Evolutionary conservation across 345 rosid species (phyloP).

Genomic region (Citrus reticulata): DNA sequence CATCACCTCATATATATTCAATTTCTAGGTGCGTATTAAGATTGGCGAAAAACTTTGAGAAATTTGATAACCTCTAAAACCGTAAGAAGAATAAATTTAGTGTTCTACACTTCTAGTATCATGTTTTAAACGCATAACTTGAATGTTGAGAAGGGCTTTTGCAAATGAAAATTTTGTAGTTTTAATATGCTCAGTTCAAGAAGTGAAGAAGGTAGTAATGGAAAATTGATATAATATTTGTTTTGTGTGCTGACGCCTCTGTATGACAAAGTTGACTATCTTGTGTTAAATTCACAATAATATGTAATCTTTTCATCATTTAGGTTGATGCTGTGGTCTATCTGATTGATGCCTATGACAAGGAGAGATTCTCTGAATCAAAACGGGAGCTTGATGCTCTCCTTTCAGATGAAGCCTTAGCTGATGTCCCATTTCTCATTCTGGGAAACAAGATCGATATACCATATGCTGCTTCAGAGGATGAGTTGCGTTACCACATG

Average conservation of each 20-base stretch:
- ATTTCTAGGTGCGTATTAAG: too few species aligned
- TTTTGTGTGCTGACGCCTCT: neutral
- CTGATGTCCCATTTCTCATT: slow-evolving; percentile 58
- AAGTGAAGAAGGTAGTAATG: neutral
- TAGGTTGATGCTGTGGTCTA: slow-evolving; percentile 83
- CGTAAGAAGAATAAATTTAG: too few species aligned
- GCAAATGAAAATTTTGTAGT: neutral
- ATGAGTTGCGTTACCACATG: slow-evolving; percentile 53
- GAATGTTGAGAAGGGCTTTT: neutral
- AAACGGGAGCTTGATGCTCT: slow-evolving; percentile 72
- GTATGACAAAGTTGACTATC: neutral
- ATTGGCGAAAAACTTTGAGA: too few species aligned
- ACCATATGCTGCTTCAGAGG: slow-evolving; percentile 78
- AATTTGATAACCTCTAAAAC: too few species aligned
- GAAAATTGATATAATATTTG: neutral
- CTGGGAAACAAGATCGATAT: slow-evolving; percentile 80
- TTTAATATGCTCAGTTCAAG: neutral
- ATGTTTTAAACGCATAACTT: neutral
- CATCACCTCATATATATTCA: too few species aligned
- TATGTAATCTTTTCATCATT: neutral
- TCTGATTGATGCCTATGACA: slow-evolving; percentile 72
- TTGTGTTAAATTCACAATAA: neutral
- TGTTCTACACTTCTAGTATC: neutral
- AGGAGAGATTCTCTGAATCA: slow-evolving; percentile 66
- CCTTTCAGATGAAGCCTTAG: slow-evolving; percentile 59